Evolutionary conservation across 2,329 filamentous ascomycete species (phyloP), one percentile per base, ranked within the genome.

Genomic region (Fusarium sp.): DNA sequence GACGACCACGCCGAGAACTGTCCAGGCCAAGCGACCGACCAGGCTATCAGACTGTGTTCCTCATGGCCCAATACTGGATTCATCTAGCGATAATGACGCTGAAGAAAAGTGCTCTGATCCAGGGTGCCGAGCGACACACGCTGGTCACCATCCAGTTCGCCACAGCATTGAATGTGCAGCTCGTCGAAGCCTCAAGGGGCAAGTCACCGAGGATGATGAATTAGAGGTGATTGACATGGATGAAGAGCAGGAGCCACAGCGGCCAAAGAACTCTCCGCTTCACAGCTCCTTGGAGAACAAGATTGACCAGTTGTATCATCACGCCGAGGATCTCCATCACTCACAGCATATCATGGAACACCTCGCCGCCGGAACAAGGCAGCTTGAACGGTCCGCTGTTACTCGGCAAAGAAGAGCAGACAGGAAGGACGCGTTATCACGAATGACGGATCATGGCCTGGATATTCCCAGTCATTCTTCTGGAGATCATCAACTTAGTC

Each of bases 311-410:
- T 65, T 79, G 2, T 76, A 78, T 55, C 76, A 76, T 3, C 76
- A 80, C 64, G 75, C 77, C 7, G 67, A 79, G 38, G 76, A 78
- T 23, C 74, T 82, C 5, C 74, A 79, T 55, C 73, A 73, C 50
- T 69, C 75, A 16, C 74, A 76, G 29, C 79, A 81, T 62, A 78
- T 78, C 60, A 70, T 77, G 46, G 76, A 79, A 46, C 77, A 80
- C 46, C 69, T 81, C 11, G 72, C 75, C 13, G 74, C 73, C 36
- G 65, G 77, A 6, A 42, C 68, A 10, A 62, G 49, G 44, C 53
- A 27, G 1, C 33, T 63, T 4, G 54, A 57, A 11, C 36, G 58
- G 13, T 62, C 51, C 31, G 56, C 51, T 6, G 16, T 38, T 34
- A 18, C 59, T 25, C 34, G 63, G 18, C 33, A 46, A 16, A 65